These are phyloP conservation scores for Naematelia encephala DNA, from an alignment of 768 basidiomycete genomes.

Conservation along the genomic window DNA sequence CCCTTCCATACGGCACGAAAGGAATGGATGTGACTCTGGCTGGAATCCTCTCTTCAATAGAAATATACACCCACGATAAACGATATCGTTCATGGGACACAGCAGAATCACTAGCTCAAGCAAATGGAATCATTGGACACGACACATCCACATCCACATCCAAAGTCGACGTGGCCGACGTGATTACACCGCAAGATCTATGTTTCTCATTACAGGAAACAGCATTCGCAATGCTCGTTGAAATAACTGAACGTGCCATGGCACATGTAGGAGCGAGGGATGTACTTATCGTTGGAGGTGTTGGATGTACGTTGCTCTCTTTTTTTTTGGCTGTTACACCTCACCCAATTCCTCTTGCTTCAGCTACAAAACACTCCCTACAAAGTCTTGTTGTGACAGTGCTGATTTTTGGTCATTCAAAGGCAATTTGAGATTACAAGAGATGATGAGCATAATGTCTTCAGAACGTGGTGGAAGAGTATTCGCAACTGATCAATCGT, in stretches of 20 bases:
- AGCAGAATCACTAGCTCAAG: not conserved
- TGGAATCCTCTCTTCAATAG: constrained; percentile 83
- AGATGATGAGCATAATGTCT: constrained; percentile 99
- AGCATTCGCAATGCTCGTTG: constrained; percentile 95
- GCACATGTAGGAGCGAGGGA: constrained; percentile 96
- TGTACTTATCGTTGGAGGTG: constrained; percentile 94
- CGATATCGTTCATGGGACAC: constrained; percentile 61
- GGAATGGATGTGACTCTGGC: constrained; percentile 98
- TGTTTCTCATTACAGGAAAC: constrained; percentile 98
- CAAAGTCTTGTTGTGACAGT: not conserved
- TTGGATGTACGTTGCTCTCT: constrained; percentile 75
- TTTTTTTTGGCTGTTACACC: too few species aligned
- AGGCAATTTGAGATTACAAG: constrained; percentile 90
- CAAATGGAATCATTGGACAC: too few species aligned
- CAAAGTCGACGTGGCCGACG: constrained; percentile 54
- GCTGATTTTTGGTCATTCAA: constrained; percentile 3
- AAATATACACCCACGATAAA: constrained; percentile 81
- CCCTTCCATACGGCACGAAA: constrained; percentile 91
- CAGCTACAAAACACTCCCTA: too few species aligned
- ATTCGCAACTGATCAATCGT: constrained; percentile 96
- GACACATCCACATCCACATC: not conserved
- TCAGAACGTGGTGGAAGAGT: constrained; percentile 79
- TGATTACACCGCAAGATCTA: constrained; percentile 90
- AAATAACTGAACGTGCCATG: constrained; percentile 98
- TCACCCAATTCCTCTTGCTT: too few species aligned